Base-by-base conservation (phyloP, 192 early-diverging fungal species). In the Paraglomus occultum region DNA sequence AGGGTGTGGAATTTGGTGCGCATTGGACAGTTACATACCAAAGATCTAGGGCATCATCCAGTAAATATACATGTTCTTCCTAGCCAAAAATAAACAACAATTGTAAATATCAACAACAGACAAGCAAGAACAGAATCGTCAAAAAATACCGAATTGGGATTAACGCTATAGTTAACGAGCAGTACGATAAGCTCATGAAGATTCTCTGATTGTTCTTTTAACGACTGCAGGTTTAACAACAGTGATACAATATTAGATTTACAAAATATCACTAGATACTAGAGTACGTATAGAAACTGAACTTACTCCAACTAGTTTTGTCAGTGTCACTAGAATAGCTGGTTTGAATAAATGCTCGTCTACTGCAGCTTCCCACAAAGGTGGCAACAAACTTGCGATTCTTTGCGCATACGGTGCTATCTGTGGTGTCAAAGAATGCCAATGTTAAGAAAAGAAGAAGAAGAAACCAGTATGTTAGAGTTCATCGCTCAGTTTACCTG, bases 41-140 rank as follows among this genome's bases (percentile, higher is more conserved):
- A 14, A 97, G 80, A 62, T 95, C 93, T n/a, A 96, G 79, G 2
- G 87, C 91, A 66, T 97, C 95, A 68, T 96, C 95, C 23, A 95
- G 81, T 63, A 97, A 65, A 59, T 94, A 95, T 6, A 93, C 78
- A 77, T 93, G 89, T 1, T 82, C 85, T 17, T 84, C 81, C 76
- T 87, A 67, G 66, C 79, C 51, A 75, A 66, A 62, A 31, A 31
- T 12, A 22, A 62, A 17, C 42, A 20, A 62, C 31, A 17, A 20
- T 22, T 62, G 11, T 15, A 50, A 15, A 1, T 17, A 50, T 50
- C 17, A 12, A 50, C 17, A 15, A 50, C 49, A 50, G 1, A 50
- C 6, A 20, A 11, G 38, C 20, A 57, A 57, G 18, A 4, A 10
- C 11, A 23, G 20, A 57, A 57, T 57, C 17, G 17, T 57, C 51